Evolutionary conservation across 2,329 filamentous ascomycete species (phyloP).

Genomic region (Fusarium subtropicale): DNA sequence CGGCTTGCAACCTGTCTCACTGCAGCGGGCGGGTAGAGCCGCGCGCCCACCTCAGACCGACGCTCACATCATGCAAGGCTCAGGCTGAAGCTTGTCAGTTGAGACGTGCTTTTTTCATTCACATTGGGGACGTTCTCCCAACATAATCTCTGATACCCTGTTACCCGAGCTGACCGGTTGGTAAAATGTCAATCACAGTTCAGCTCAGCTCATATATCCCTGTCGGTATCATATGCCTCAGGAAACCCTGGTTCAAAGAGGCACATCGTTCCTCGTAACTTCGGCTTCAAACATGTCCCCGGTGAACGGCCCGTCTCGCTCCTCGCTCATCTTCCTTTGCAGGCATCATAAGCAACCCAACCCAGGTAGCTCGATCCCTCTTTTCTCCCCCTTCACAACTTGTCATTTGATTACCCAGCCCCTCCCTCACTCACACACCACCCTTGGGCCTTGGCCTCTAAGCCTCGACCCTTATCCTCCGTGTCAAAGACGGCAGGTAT

Average conservation of each 20-base stretch:
- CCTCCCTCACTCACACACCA: constrained; percentile 9
- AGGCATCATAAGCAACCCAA: constrained; percentile 10
- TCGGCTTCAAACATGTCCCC: constrained; percentile 21
- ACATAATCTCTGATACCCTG: constrained; percentile 11
- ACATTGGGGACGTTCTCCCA: not conserved
- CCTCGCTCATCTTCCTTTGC: constrained; percentile 7
- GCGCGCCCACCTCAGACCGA: constrained; percentile 26
- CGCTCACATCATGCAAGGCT: constrained; percentile 29
- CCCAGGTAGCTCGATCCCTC: constrained; percentile 28
- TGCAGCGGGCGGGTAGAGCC: constrained; percentile 36
- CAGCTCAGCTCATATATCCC: constrained; percentile 17
- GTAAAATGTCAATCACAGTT: constrained; percentile 17
- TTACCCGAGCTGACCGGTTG: constrained; percentile 19
- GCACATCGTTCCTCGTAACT: constrained; percentile 16
- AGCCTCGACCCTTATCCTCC: constrained; percentile 9
- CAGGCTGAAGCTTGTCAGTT: constrained; percentile 6
- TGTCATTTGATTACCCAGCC: constrained; percentile 24
- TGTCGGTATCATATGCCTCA: constrained; percentile 13
- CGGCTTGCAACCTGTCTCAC: constrained; percentile 31
- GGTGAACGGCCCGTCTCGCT: constrained; percentile 26
- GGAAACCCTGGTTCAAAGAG: constrained; percentile 10
- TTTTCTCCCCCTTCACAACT: constrained; percentile 40
- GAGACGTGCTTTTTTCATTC: not conserved
- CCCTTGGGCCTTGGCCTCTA: constrained; percentile 9
- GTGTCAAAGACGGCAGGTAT: constrained; percentile 10